Evolutionary conservation across 345 rosid genomes (phyloP).

Genomic region (Chamaenerion angustifolium): DNA sequence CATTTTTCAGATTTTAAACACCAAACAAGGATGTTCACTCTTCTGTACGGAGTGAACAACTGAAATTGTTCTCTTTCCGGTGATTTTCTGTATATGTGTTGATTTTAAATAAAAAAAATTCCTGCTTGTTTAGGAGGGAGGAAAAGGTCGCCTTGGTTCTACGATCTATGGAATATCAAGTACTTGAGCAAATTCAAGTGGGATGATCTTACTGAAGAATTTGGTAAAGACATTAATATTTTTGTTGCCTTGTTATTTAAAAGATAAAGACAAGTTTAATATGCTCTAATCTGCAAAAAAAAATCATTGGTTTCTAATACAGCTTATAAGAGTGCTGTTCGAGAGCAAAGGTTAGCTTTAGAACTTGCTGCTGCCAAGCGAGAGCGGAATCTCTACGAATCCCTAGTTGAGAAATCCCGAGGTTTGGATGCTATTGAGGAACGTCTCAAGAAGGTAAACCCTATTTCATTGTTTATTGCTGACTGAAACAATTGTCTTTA

Average conservation of each 20-base stretch:
- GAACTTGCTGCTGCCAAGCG: conserved; percentile 87
- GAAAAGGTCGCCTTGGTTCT: conserved; percentile 63
- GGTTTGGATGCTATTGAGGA: conserved; percentile 63
- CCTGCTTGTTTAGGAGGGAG: conserved; percentile 48
- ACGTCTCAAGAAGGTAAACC: conserved; percentile 79
- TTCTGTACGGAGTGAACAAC: no score
- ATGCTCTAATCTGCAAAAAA: no score
- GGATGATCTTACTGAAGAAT: no score
- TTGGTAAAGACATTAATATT: no score
- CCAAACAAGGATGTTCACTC: no score
- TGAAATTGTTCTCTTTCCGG: no score
- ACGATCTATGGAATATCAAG: conserved; percentile 89
- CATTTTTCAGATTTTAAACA: no score
- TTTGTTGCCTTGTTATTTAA: no score
- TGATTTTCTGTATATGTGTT: no score
- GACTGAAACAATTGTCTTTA: no score
- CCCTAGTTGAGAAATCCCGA: conserved; percentile 59
- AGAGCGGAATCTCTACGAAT: conserved; percentile 74
- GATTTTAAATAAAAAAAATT: conserved; percentile 3
- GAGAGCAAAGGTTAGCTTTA: conserved; percentile 69
- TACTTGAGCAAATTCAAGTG: conserved; percentile 84
- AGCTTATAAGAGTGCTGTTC: conserved; percentile 70
- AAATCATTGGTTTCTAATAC: conserved; percentile 21
- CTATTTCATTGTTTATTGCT: no score
- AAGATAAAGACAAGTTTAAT: no score